Evolutionary conservation across 345 rosid genomes (phyloP), one percentile per base, ranked within the genome.

Genomic region (Bruguiera parviflora): DNA sequence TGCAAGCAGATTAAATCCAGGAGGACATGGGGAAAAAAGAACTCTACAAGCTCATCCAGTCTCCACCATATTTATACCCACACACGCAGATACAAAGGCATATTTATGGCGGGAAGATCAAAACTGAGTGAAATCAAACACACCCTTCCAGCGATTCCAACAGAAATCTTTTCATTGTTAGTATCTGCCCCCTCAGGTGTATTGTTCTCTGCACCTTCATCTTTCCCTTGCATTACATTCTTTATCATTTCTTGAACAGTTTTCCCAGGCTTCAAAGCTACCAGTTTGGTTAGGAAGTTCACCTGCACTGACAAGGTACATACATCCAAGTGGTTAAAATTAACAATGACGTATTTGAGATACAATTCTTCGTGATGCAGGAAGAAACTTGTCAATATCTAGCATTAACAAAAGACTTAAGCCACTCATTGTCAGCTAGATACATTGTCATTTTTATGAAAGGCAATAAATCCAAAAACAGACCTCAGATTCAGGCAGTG

Each of bases 401-500:
- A 39, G 32, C 27, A 53, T 71, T 39, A 47, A 29, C 11, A 33
- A 61, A 49, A 65, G 32, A 61, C 6, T 57, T 13, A 53, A 52
- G 28, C 31, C 31, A 32, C 53, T 33, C 5, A 52, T 21, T 3
- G 58, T n/a, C 65, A 70, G 58, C 58, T 22, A 37, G 64, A 27
- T 21, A 47, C 25, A 18, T 28, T 33, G 32, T 55, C 47, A 10
- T 51, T 53, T 49, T 63, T 51, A 33, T 29, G 47, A 70, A 37
- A 18, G 37, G 24, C 35, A 10, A 52, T 21, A 60, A 64, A 63
- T 29, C 35, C 53, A 56, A 33, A 64, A 49, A 32, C 72, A 35
- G 59, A 88, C 98, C 94, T 94, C 97, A 71, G 98, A 89, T 82
- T 91, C 89, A 52, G 97, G 97, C 75, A 91, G 88, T 33, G 98